Base-by-base conservation (phyloP, 192 early-diverging fungal genomes). In the Coemansia sp. region DNA sequence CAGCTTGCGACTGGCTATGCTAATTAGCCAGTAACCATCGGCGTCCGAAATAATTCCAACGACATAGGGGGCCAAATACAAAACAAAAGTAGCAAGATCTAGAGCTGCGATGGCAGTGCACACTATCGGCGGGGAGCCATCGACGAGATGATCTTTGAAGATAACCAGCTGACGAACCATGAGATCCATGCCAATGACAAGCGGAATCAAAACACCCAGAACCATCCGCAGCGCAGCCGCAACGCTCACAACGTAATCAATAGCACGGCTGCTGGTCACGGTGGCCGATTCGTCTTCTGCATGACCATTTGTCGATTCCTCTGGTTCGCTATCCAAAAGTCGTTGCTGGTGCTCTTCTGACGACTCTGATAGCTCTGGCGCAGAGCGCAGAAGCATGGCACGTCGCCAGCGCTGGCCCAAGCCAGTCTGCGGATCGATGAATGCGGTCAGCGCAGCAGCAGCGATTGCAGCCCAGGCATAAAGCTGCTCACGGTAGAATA, bases 131-230 rank as follows among this genome's bases (percentile, higher is more conserved):
- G 78, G 73, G 0, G 73, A 75, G 16, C 78, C 78, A 36, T 81
- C 78, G 17, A 66, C 63, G 32, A 81, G 56, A 36, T 81, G 78
- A 45, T 75, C 78, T 50, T 81, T 75, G 42, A 81, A 63, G n/a
- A 72, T 40, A 4, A 64, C 17, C 25, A 81, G 66, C 69, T 72
- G 78, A n/a, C 78, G 78, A 12, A 72, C 42, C 78, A 72, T 72
- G 18, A 51, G 56, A 40, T 81, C 78, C 55, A 74, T 42, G 31
- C 78, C 78, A 48, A 72, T 54, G 3, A 61, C 31, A 25, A 81
- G 60, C 33, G 78, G 78, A 1, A 69, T 22, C 33, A 69, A 29
- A 38, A 75, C 66, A 25, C 73, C 66, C 17, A 63, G 16, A 4
- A 72, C 25, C 55, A 75, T 25, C 5, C 78, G 72, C 50, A 81